Evolutionary conservation across 2,329 filamentous ascomycete species (phyloP).

Genomic region (Xylaria sp.): DNA sequence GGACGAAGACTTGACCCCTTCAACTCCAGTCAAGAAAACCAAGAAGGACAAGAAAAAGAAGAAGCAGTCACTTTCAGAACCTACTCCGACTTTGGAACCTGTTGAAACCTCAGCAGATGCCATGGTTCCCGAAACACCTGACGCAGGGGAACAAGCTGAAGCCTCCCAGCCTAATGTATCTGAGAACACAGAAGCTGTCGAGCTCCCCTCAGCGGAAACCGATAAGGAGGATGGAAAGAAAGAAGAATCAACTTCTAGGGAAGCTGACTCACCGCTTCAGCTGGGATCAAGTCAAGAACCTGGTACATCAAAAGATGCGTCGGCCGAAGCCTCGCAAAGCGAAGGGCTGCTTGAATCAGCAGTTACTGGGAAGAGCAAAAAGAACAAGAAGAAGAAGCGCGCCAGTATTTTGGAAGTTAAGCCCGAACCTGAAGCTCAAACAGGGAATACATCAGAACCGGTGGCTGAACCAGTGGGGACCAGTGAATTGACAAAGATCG

Average conservation of each 20-base stretch:
- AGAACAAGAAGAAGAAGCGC: slow-evolving; percentile 37
- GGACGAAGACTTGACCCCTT: slow-evolving; percentile 18
- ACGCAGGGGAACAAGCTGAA: slow-evolving; percentile 10
- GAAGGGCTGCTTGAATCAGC: slow-evolving; percentile 25
- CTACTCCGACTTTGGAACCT: slow-evolving; percentile 18
- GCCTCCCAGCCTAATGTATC: not conserved
- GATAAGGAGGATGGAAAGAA: slow-evolving; percentile 42
- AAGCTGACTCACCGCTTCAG: slow-evolving; percentile 17
- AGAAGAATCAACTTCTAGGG: slow-evolving; percentile 14
- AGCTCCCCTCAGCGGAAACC: slow-evolving; percentile 47
- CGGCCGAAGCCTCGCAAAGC: slow-evolving; percentile 32
- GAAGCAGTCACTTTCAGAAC: slow-evolving; percentile 28
- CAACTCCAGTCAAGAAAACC: slow-evolving; percentile 39
- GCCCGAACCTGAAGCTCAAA: slow-evolving; percentile 38
- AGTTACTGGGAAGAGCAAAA: slow-evolving; percentile 23
- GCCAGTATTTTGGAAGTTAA: slow-evolving; percentile 31
- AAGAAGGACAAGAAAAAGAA: slow-evolving; percentile 40
- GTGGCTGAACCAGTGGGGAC: slow-evolving; percentile 6
- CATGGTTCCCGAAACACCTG: not conserved
- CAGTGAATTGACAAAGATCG: not conserved
- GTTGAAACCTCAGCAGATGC: slow-evolving; percentile 21
- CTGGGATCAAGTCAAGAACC: slow-evolving; percentile 17
- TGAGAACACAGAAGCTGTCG: slow-evolving; percentile 15
- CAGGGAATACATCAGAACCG: slow-evolving; percentile 37
- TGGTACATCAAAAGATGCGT: slow-evolving; percentile 8